Evolutionary conservation across 257 asterid species (phyloP).

Genomic region (Oldenlandia corymbosa): DNA sequence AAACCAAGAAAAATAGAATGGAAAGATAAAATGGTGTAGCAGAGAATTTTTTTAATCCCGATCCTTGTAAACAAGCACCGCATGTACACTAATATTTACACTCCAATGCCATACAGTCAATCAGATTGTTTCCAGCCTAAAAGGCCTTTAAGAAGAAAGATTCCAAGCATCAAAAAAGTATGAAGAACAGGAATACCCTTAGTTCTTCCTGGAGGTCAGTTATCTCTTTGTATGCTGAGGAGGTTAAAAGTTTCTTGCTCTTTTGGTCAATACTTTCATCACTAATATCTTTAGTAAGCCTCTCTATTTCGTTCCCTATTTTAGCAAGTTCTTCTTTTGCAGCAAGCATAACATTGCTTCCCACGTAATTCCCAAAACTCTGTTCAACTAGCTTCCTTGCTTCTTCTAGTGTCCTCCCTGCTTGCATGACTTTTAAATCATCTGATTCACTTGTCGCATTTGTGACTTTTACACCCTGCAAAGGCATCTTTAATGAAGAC

Average conservation of each 20-base stretch:
- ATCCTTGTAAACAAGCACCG: neutral
- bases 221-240: constrained; percentile 68
- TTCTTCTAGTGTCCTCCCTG: constrained; percentile 91
- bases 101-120: neutral
- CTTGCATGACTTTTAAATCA: constrained; percentile 42
- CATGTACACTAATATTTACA: neutral
- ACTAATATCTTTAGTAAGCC: constrained; percentile 65
- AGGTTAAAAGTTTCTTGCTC: constrained; percentile 58
- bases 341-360: constrained; percentile 96
- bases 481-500: constrained; percentile 18
- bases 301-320: constrained; percentile 76
- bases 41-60: neutral
- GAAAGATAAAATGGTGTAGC: constrained; percentile 2
- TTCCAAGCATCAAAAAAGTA: constrained; percentile 8
- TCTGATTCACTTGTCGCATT: constrained; percentile 49
- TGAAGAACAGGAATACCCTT: constrained; percentile 45
- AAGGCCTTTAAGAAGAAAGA: neutral
- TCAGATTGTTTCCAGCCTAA: neutral
- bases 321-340: constrained; percentile 85
- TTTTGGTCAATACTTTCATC: constrained; percentile 86
- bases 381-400: constrained; percentile 92
- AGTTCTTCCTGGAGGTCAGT: constrained; percentile 81
- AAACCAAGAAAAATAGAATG: neutral
- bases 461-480: constrained; percentile 86
- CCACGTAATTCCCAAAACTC: constrained; percentile 98